Evolutionary conservation across 2,329 filamentous ascomycete genomes (phyloP), one percentile per base, ranked within the genome.

Genomic region (Didymella segeticola): DNA sequence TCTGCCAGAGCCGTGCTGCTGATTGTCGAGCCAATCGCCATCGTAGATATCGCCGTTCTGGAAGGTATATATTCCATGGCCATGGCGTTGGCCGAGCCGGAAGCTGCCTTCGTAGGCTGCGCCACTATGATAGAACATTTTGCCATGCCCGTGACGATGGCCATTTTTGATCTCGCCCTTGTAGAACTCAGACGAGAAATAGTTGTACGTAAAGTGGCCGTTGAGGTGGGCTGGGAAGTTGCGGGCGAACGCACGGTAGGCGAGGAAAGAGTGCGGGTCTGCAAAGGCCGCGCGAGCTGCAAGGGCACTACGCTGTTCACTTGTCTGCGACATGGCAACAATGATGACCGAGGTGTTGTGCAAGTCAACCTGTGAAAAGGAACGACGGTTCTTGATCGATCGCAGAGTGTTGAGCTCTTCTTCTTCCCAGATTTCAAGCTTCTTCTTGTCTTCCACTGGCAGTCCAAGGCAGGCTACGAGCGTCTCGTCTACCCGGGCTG

Each of bases 11-110:
- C 85, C 85, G 58, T 86, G 80, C 50, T 84, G 81, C 60, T 82
- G 80, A 60, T 91, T 89, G 57, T 91, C 86, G 29, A 76, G 77
- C 70, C 87, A 83, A 50, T 88, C 68, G 34, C 79, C 79, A 15
- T 75, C 73, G 62, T 82, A 86, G 53, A 88, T 82, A 46, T 86
- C 86, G 57, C 85, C 86, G 73, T 96, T 85, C 22, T 81, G 79
- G 68, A 85, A 86, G 5, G 79, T 81, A 77, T 86, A 83, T 11
- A 76, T 76, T 43, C 85, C 85, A 45, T 80, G 75, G 17, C 85
- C 85, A 31, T 84, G 79, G 47, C 82, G 82, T 47, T 79, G 72
- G 38, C 78, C 79, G 27, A 82, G 75, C 45, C 78, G 72, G 66
- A 86, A 86, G 5, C 77, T 71, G 15, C 85, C 85, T 14, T 71